Evolutionary conservation across 2,329 filamentous ascomycete species (phyloP), one percentile per base, ranked within the genome.

Genomic region (Alternaria hordeiaustralica): DNA sequence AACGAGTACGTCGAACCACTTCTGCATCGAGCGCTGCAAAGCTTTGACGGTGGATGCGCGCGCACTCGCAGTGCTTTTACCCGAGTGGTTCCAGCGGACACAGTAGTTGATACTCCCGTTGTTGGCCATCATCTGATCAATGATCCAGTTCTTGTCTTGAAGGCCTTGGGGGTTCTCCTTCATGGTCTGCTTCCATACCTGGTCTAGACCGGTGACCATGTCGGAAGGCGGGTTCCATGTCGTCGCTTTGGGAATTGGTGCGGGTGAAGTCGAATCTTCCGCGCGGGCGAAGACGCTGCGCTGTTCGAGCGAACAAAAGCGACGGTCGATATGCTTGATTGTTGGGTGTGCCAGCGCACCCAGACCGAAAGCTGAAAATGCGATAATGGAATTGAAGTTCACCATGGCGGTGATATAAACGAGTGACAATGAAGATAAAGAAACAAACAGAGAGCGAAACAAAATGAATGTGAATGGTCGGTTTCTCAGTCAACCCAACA

Each of bases 1-100:
- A 15, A 80, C 79, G 20, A 84, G 75, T 62, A 80, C 79, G 61
- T 82, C 81, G 58, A 82, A 81, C 82, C 82, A 84, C 61, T 79
- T 79, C 56, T 79, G 70, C 69, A 82, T 73, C 6, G 76, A 76
- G 21, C 69, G 69, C 55, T 81, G 75, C 3, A 82, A 69, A 1
- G 78, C 78, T 10, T 70, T 60, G 41, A 77, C 77, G 41, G 82
- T 75, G 43, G 79, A 69, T n/a, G 72, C 70, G 10, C 82, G 82
- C 53, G 82, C 74, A 3, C 78, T 77, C 5, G 79, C 80, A 2
- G 78, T 81, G 30, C 82, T 77, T 6, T 76, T 71, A 12, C 75
- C 67, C 8, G 67, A 73, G 3, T 80, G 80, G 61, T 84, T 82
- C 83, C 83, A 84, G 54, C 82, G 80, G 11, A 84, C 81, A 51